Evolutionary conservation across 2,329 filamentous ascomycete species (phyloP).

Genomic region (Phialophora macrospora): DNA sequence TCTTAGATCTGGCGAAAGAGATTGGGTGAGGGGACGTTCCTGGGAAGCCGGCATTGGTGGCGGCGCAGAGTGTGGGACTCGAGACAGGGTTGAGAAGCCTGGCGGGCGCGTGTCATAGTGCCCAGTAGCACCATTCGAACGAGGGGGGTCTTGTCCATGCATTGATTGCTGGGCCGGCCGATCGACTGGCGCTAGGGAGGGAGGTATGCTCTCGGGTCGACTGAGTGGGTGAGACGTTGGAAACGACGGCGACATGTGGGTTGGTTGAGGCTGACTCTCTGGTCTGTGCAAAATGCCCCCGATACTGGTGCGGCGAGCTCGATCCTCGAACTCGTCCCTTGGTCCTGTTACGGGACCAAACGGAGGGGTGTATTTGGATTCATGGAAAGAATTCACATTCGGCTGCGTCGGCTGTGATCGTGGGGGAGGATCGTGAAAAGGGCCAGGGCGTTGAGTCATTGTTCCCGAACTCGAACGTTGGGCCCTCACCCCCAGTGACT

Average conservation of each 20-base stretch:
- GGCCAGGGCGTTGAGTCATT: slow-evolving; percentile 34
- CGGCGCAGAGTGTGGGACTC: slow-evolving; percentile 21
- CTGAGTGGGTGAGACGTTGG: slow-evolving; percentile 22
- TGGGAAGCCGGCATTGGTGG: slow-evolving; percentile 14
- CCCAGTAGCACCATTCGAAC: slow-evolving; percentile 28
- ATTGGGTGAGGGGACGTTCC: slow-evolving; percentile 27
- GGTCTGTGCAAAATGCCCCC: slow-evolving; percentile 51
- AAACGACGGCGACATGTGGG: slow-evolving; percentile 20
- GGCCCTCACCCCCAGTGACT: slow-evolving; percentile 45
- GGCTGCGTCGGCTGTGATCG: slow-evolving; percentile 16
- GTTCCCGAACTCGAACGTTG: slow-evolving; percentile 40
- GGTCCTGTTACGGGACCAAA: slow-evolving; percentile 23
- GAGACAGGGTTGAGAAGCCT: slow-evolving; percentile 23
- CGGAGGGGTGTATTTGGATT: slow-evolving; percentile 29
- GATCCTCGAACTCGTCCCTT: slow-evolving; percentile 36
- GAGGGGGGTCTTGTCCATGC: slow-evolving; percentile 26
- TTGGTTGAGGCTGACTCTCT: slow-evolving; percentile 42
- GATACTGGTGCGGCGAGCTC: slow-evolving; percentile 50
- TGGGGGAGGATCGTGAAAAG: slow-evolving; percentile 30
- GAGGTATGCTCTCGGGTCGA: slow-evolving; percentile 34
- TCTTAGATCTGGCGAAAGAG: slow-evolving; percentile 37
- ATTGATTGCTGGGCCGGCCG: slow-evolving; percentile 15
- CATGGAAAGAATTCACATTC: slow-evolving; percentile 19
- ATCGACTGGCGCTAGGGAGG: slow-evolving; percentile 27
- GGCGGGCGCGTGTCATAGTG: slow-evolving; percentile 38